Evolutionary conservation across 2,329 filamentous ascomycete species (phyloP), one percentile per base, ranked within the genome.

Genomic region (Cryoendolithus antarcticus): DNA sequence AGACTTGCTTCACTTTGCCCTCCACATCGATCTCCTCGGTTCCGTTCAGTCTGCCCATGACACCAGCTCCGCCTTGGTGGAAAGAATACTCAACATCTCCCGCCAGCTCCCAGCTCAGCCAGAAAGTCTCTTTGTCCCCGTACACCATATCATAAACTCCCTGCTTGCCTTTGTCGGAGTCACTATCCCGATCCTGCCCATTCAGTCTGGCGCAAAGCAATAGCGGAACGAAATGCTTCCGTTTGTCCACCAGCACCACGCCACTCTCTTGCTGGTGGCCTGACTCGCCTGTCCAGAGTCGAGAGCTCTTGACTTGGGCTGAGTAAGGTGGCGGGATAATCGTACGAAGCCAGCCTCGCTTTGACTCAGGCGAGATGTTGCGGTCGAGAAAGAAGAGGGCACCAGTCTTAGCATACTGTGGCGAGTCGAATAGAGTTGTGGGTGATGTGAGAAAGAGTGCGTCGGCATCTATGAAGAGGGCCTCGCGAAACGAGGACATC

Each of bases 121-220:
- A 69, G 54, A 67, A 69, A 2, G 65, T 69, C 43, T 69, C 66
- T 44, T 69, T 69, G 49, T 69, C 65, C 33, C 65, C 64, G 39
- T 65, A 66, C 28, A 67, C 59, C 61, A 68, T 62, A 37, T 67
- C 63, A 37, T 68, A 69, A 0, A 67, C 62, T 29, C 65, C 65
- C 30, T 51, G 46, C 21, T 60, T 56, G 9, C 61, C 61, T 34
- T 55, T 50, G 31, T 57, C 56, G 21, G 56, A 49, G 43, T 62
- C 53, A 0, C 60, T 60, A 40, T 67, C 63, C 24, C 66, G 56
- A 43, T 68, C 66, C 4, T 64, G 64, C 4, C 65, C 66, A 42
- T 63, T 64, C 42, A 64, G 53, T 39, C 61, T 47, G 11, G 59
- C 58, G 5, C 65, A 56, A 19, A 67, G 47, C 13, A 68, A 47